Base-by-base conservation (phyloP, 2,329 filamentous ascomycete genomes). In the Passalora sequoiae region DNA sequence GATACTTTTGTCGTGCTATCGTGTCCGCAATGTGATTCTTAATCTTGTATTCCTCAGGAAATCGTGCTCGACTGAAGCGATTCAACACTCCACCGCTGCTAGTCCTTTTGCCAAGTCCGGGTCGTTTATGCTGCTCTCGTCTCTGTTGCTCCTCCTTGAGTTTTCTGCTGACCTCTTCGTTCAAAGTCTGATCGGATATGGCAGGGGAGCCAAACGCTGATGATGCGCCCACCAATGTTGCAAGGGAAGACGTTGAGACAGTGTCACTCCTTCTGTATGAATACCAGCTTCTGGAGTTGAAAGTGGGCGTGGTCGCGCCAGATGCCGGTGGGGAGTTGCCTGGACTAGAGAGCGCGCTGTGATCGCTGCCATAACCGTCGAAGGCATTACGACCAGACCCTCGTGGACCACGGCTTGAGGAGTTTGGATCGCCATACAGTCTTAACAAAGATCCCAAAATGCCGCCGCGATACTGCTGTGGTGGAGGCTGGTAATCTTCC, bases 1-100 rank as follows among this genome's bases (percentile, higher is more conserved):
- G 75, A 61, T 94, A 95, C 40, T 79, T 77, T 55, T 95, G 89
- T 3, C 89, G 79, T 24, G 82, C 81, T 12, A 95, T 74, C n/a
- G 84, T 89, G 43, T 78, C 75, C 8, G 77, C 76, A 49, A 83
- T 75, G 57, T 81, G 76, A 3, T 77, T 9, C 4, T 75, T 78
- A 52, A 81, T 77, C 44, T 71, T 70, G 30, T 76, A 72, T 47
- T 79, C 72, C n/a, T 78, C 69, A 37, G 71, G 69, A 3, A 65
- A 58, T 37, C 61, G 64, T 4, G 63, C 45, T 42, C 63, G 66
- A 25, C 61, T 61, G 2, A 56, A 40, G 9, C 53, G 51, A 27
- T 59, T 58, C 17, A 68, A 64, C 16, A 62, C 62, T 8, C 64
- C 66, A 17, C 61, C 60, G 42, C 59, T 59, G 16, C 47, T 43